Evolutionary conservation across 345 rosid genomes (phyloP).

Genomic region (Citrus sp.): DNA sequence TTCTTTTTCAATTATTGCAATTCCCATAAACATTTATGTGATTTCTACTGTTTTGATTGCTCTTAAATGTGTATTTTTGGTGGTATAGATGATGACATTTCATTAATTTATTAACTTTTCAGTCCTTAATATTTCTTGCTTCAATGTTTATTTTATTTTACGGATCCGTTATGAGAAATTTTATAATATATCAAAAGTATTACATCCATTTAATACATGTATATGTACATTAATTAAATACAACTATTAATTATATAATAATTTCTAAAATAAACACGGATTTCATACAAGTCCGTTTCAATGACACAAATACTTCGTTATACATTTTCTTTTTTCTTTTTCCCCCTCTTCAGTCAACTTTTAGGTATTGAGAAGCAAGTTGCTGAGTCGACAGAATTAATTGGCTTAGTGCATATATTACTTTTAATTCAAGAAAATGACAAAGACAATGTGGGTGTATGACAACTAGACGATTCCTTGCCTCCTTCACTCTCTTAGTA

Average conservation of each 20-base stretch:
- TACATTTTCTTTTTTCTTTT: neutral
- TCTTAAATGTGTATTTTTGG: neutral
- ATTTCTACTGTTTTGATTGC: neutral
- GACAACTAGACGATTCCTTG: constrained; percentile 27
- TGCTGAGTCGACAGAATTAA: constrained; percentile 3
- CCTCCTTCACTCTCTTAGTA: neutral
- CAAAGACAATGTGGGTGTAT: constrained; percentile 17
- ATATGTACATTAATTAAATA: too few species aligned
- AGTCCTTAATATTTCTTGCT: fast-evolving
- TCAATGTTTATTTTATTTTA: neutral
- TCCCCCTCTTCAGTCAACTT: neutral
- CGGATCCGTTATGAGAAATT: too few species aligned
- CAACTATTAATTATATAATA: too few species aligned
- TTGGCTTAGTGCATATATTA: constrained; percentile 1
- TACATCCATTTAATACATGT: too few species aligned
- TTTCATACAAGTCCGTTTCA: neutral
- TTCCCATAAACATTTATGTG: too few species aligned
- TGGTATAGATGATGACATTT: neutral
- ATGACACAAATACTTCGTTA: neutral
- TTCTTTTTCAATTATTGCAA: too few species aligned
- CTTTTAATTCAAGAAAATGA: constrained; percentile 27
- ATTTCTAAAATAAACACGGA: too few species aligned
- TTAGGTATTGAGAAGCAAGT: neutral
- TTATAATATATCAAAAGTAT: too few species aligned
- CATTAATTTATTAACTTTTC: neutral